Base-by-base conservation (phyloP, 164 flowering plant genomes). In the Annona squamosa region DNA sequence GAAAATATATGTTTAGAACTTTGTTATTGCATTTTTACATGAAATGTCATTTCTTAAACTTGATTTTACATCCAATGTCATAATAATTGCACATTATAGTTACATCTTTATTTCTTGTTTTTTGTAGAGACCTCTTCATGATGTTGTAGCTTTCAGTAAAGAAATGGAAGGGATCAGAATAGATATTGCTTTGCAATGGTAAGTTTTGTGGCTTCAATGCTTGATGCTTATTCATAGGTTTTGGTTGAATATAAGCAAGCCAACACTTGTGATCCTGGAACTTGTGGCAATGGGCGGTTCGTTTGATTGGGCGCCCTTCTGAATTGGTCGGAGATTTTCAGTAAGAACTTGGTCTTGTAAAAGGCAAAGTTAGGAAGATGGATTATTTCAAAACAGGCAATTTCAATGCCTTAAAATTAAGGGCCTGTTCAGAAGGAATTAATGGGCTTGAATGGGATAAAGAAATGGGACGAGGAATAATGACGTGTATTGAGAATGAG, bases 171-270 rank as follows among this genome's bases (percentile, higher is more conserved):
- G 95, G 64, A 74, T 90, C 78, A 82, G 89, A 37, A 69, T 95
- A 71, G 95, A 93, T 80, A 76, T 86, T 4, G 99, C 97, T 75
- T 85, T 95, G 70, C 97, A 95, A 72, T 93, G 99, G 98, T 95
- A 86, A 78, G 59, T 52, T 9, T 26, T 26, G 37, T 26, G 37
- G 37, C 37, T 26, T 16, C 37, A 6, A 62, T 41, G 7, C 48
- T 47, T 26, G 13, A 52, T 52, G 59, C 59, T 52, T 52, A 52
- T 52, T 52, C 59, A 52, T 52, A 10, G 59, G 59, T 10, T 10
- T 52, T 52, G 59, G 7, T 52, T 52, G 59, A 16, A 10, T 52
- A 0, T 52, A 52, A 9, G 59, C 13, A 52, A 52, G 13, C 13
- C 59, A 9, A 9, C 59, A 52, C 59, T 52, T 52, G 10, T 9